Percentiles rank a stretch among this genome's conserved stretches.
Conservation (phyloP, 23 red algal genomes). For the Cyanidium caldarium region DNA sequence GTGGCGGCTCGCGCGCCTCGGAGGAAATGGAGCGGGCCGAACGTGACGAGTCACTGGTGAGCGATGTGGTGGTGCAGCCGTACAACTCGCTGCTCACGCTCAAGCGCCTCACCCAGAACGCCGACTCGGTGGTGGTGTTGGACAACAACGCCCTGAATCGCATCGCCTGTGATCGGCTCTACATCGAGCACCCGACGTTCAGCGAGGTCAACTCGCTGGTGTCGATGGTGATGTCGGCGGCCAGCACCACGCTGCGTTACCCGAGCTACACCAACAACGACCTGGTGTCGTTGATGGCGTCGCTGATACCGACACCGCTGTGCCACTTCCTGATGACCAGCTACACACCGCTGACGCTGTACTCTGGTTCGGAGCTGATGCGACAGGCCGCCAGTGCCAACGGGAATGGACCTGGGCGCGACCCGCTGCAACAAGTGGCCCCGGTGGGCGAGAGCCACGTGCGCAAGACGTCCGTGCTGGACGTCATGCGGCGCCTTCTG, state of each 20-base stretch:
- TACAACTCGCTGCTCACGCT: constrained; percentile 86
- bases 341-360: constrained; percentile 83
- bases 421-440: not conserved
- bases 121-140: constrained; percentile 74
- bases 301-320: constrained; percentile 73
- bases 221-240: constrained; percentile 89
- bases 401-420: too few species aligned
- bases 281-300: constrained; percentile 56
- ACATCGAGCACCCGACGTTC: constrained; percentile 78
- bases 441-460: constrained; percentile 27
- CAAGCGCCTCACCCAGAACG: constrained; percentile 66
- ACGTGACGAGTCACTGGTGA: not conserved
- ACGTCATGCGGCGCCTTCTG: constrained; percentile 88
- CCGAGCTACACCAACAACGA: constrained; percentile 98
- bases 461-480: constrained; percentile 84
- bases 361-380: not conserved
- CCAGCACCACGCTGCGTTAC: constrained; percentile 75
- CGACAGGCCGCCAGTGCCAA: not conserved
- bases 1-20: not conserved
- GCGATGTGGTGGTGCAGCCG: constrained; percentile 95
- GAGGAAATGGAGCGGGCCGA: constrained; percentile 20
- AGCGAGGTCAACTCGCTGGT: constrained; percentile 90
- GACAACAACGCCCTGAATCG: constrained; percentile 91
- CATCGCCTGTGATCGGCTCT: constrained; percentile 75
- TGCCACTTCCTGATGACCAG: constrained; percentile 91